Evolutionary conservation across 2,329 filamentous ascomycete species (phyloP), one percentile per base, ranked within the genome.

Genomic region (Aureobasidium zeae): DNA sequence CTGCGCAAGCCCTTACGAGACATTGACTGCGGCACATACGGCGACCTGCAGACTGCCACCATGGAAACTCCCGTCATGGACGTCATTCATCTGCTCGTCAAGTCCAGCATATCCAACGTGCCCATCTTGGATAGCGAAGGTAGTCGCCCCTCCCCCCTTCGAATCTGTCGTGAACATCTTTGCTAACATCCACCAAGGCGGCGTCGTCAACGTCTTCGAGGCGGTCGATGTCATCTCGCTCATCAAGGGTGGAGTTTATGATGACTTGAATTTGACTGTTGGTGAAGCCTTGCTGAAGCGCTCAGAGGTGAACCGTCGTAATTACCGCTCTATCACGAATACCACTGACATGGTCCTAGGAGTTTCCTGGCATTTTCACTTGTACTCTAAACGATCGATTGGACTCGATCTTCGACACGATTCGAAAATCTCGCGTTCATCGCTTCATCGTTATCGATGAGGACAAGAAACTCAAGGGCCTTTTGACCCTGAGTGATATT

Each of bases 351-450:
- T 25, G 12, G 12, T n/a, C n/a, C 4, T 49, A 80, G 73, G 89
- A 95, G 54, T 95, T 94, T 57, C 83, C 87, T 1, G 91, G 93
- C 31, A 96, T 98, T 51, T 96, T 95, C 65, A 96, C 89, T 0
- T 98, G 91, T 68, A 86, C 81, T 33, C 74, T 91, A 50, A 82
- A 93, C 49, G 91, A 98, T 63, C 81, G 88, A 44, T 74, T 98
- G 37, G 89, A 94, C 60, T 89, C 88, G 9, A 91, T 98, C 53
- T 96, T 96, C 61, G 88, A 95, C 62, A 96, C 91, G 1, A 85
- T 98, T 53, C 84, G 89, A 53, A 93, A 89, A 66, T 94, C 88
- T 33, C 77, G 93, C 49, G 89, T 98, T 20, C 91, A 98, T 65
- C 77, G 91, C 50, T 72, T 98, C 51, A 81, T 96, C 45, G 83